Conservation (phyloP, 352 stramenopile species). For the Phytophthora citrophthora region DNA sequence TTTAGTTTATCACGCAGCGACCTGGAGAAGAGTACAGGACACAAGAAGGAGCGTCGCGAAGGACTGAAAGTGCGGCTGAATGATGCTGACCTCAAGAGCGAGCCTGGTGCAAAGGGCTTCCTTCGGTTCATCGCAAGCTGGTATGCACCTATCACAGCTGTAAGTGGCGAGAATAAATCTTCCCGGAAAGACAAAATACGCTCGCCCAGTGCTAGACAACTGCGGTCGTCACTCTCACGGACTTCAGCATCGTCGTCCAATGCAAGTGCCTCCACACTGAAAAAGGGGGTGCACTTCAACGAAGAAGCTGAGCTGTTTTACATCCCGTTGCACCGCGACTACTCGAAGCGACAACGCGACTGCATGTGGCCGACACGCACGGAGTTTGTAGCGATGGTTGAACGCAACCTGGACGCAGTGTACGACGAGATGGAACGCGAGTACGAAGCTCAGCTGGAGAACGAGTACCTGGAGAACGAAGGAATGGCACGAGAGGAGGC, state of each 20-base stretch:
- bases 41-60: constrained; percentile 65
- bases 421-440: constrained; percentile 91
- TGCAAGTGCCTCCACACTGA: constrained; percentile 13
- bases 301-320: constrained; percentile 89
- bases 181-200: constrained; percentile 21
- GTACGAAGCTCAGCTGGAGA: constrained; percentile 73
- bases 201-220: constrained; percentile 7
- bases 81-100: constrained; percentile 47
- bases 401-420: constrained; percentile 85
- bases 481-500: constrained; percentile 75
- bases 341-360: constrained; percentile 86
- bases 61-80: constrained; percentile 83
- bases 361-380: constrained; percentile 85
- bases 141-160: constrained; percentile 56
- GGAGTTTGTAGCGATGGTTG: constrained; percentile 90
- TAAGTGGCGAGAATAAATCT: constrained; percentile 36
- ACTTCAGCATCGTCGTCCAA: constrained; percentile 25
- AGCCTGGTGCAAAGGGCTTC: constrained; percentile 63
- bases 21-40: constrained; percentile 77
- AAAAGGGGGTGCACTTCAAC: constrained; percentile 66
- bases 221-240: constrained; percentile 34
- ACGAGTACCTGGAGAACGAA: constrained; percentile 73
- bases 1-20: constrained; percentile 83
- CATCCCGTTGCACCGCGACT: constrained; percentile 84
- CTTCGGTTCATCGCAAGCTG: constrained; percentile 86